Evolutionary conservation across 345 rosid genomes (phyloP), one percentile per base, ranked within the genome.

Genomic region (Clarkia xantiana): DNA sequence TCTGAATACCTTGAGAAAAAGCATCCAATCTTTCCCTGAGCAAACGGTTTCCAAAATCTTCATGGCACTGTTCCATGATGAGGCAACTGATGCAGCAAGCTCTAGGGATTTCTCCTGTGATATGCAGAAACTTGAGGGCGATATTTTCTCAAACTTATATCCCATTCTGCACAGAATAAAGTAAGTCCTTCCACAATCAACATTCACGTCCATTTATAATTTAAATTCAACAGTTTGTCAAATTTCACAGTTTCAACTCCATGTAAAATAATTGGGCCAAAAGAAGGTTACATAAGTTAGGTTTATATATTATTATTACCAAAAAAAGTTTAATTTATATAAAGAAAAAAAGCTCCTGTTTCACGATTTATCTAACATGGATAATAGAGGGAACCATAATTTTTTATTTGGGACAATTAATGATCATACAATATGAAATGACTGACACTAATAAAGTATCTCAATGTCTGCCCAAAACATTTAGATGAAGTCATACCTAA

Each of bases 11-110:
- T 90, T 79, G 53, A 81, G 58, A 67, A 85, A 90, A 15, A 82
- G 68, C 56, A 61, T 62, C 85, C 86, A 82, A 52, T 85, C 87
- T 53, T 76, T 79, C 54, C 94, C 97, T 59, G 63, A 73, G 71
- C 90, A 80, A 58, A 85, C 78, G 56, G 81, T 72, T 56, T 63
- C 70, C 63, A 85, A 51, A 61, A 65, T 70, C 58, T 64, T 57
- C 42, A 77, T 71, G 53, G 64, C 62, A 49, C 62, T 44, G 60
- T 90, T 83, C 91, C 94, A 90, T 57, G 67, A 69, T 38, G 91
- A 72, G 69, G 77, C 76, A 57, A 79, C 59, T 63, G 79, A 70
- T 45, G 52, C 49, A 60, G 80, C 79, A 49, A 71, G 55, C 39
- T 40, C 50, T 40, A 40, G 75, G 25, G 86, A 75, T 58, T 67